These are phyloP conservation scores for Aspergillus sp. DNA, from an alignment of 2,329 filamentous ascomycete genomes.

Conservation along the genomic window DNA sequence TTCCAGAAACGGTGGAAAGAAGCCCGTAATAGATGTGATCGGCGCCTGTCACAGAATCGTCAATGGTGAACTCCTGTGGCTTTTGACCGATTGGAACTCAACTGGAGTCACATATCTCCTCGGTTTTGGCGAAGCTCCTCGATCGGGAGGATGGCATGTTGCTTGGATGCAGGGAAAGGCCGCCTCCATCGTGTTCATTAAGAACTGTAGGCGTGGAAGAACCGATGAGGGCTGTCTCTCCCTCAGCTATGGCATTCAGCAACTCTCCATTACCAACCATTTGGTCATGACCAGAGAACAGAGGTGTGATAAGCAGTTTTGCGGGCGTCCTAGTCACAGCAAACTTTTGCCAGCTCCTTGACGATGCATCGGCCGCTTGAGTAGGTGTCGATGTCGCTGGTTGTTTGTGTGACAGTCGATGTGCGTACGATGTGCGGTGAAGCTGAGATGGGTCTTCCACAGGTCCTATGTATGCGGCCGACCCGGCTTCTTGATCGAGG, in stretches of 20 bases:
- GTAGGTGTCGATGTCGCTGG: not conserved
- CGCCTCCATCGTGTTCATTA: not conserved
- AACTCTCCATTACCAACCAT: not conserved
- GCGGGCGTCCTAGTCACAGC: not conserved
- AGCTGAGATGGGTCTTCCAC: not conserved
- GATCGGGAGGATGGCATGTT: not conserved
- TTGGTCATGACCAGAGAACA: not conserved
- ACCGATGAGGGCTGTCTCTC: not conserved
- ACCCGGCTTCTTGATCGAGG: conserved; percentile 2
- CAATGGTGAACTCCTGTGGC: not conserved
- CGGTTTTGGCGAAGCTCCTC: not conserved
- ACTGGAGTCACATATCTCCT: conserved; percentile 5
- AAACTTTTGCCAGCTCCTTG: not conserved
- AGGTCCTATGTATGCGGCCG: not conserved
- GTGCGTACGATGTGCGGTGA: conserved; percentile 1
- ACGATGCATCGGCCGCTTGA: not conserved
- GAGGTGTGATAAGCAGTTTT: not conserved
- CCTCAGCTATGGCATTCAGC: not conserved
- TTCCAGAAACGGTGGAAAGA: too few species aligned
- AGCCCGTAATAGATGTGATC: not conserved
- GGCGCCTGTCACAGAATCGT: not conserved
- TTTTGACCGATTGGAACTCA: not conserved
- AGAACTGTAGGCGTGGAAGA: not conserved
- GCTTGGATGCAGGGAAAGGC: not conserved
- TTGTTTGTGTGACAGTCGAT: not conserved